These are phyloP conservation scores for Thelonectria rubi DNA, from an alignment of 2,329 filamentous ascomycete genomes.

Conservation along the genomic window DNA sequence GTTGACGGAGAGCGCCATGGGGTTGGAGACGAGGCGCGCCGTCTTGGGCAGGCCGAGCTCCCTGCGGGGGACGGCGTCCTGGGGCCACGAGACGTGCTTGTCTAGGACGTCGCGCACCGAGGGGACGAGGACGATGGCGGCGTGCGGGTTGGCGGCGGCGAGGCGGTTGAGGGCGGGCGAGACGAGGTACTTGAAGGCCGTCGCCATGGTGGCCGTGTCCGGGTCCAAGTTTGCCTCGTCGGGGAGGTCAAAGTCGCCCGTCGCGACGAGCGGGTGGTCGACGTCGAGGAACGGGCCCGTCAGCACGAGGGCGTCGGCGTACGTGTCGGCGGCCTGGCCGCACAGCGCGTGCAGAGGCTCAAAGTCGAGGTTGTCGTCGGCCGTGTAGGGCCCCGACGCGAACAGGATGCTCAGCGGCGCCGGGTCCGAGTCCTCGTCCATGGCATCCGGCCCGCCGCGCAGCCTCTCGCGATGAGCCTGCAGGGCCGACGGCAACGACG, in stretches of 20 bases:
- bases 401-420: constrained; percentile 80
- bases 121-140: constrained; percentile 84
- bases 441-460: constrained; percentile 68
- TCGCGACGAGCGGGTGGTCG: constrained; percentile 87
- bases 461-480: constrained; percentile 75
- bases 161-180: constrained; percentile 77
- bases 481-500: constrained; percentile 72
- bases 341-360: constrained; percentile 86
- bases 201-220: constrained; percentile 81
- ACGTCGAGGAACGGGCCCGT: constrained; percentile 89
- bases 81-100: constrained; percentile 87
- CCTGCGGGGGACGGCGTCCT: constrained; percentile 68
- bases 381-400: constrained; percentile 88
- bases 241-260: constrained; percentile 80
- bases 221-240: constrained; percentile 73
- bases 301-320: constrained; percentile 82
- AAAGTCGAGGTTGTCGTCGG: constrained; percentile 91
- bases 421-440: constrained; percentile 61
- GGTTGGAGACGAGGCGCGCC: constrained; percentile 84
- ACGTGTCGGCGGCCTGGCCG: constrained; percentile 75
- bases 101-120: constrained; percentile 83
- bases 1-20: constrained; percentile 88
- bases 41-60: constrained; percentile 83
- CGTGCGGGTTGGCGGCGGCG: constrained; percentile 72
- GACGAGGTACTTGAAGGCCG: constrained; percentile 85